phyloP scores from a whole-genome alignment of 495 filamentous ascomycete species.

The Penicillium nucicola region DNA sequence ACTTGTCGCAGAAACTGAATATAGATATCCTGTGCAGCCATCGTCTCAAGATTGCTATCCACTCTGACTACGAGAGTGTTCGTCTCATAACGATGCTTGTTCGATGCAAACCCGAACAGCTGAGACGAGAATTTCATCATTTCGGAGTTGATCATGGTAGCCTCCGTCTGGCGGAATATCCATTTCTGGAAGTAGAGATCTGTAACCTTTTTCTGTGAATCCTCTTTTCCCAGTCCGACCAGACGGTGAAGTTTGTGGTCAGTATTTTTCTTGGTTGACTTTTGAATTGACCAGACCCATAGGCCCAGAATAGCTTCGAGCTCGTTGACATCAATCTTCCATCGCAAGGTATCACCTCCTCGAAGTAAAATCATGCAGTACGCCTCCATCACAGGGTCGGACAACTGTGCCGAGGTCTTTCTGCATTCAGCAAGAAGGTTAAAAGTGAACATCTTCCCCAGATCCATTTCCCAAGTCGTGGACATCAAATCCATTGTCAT shows the following conservation, averaged over 20 bases:
- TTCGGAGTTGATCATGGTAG: slow-evolving; percentile 20
- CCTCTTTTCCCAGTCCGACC: slow-evolving; percentile 22
- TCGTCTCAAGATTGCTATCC: slow-evolving; percentile 19
- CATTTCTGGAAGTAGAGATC: slow-evolving; percentile 39
- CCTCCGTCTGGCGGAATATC: slow-evolving; percentile 32
- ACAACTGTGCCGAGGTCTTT: neutral
- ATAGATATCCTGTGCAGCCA: slow-evolving; percentile 41
- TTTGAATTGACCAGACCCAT: slow-evolving; percentile 34
- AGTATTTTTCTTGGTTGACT: slow-evolving; percentile 12
- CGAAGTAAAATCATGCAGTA: slow-evolving; percentile 20
- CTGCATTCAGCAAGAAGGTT: slow-evolving; percentile 21
- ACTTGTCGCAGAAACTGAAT: slow-evolving; percentile 27
- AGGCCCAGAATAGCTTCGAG: slow-evolving; percentile 36
- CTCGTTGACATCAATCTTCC: slow-evolving; percentile 23
- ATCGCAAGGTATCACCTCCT: slow-evolving; percentile 24
- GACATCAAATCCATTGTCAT: slow-evolving; percentile 33
- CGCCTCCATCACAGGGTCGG: neutral
- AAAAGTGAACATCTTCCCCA: slow-evolving; percentile 17
- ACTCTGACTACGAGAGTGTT: slow-evolving; percentile 26
- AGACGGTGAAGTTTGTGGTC: slow-evolving; percentile 18
- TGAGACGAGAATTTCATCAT: slow-evolving; percentile 14
- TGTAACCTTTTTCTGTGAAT: slow-evolving; percentile 20
- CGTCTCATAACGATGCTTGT: slow-evolving; percentile 3
- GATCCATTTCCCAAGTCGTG: slow-evolving; percentile 19
- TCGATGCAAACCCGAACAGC: slow-evolving; percentile 22